Conservation (phyloP, 495 filamentous ascomycete genomes). For the Corynascus novoguineensis region DNA sequence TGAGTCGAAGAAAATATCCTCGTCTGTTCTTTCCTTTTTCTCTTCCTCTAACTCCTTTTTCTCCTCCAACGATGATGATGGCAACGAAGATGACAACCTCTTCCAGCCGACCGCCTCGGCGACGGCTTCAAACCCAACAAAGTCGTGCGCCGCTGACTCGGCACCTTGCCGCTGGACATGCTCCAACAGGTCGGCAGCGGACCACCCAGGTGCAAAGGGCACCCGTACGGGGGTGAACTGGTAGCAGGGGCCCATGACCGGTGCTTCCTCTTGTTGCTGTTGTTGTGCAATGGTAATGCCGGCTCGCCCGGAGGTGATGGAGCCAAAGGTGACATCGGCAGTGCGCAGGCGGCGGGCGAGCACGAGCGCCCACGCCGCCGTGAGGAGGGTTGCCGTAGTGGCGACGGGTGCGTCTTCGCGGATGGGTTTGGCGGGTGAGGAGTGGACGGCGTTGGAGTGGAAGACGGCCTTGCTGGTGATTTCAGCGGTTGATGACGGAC, state of each 20-base stretch:
- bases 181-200: conserved; percentile 29
- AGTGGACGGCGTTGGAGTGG: conserved; percentile 31
- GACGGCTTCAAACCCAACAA: conserved; percentile 35
- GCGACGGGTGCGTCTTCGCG: conserved; percentile 38
- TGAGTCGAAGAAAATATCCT: conserved; percentile 37
- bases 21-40: not conserved
- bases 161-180: conserved; percentile 37
- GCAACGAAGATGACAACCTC: not conserved
- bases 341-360: conserved; percentile 47
- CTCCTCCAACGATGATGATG: no score
- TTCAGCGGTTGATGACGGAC: conserved; percentile 19
- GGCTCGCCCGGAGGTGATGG: conserved; percentile 56
- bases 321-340: conserved; percentile 55
- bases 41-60: not conserved
- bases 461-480: conserved; percentile 24
- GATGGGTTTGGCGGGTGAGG: conserved; percentile 25
- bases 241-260: conserved; percentile 43
- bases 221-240: conserved; percentile 41
- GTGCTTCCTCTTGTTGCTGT: conserved; percentile 23
- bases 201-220: conserved; percentile 23
- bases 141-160: conserved; percentile 32
- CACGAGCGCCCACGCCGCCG: conserved; percentile 57
- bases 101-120: conserved; percentile 23
- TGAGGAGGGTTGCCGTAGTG: conserved; percentile 54
- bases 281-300: conserved; percentile 40